Evolutionary conservation across 2,329 filamentous ascomycete genomes (phyloP).

Genomic region (Cytospora schulzeri): DNA sequence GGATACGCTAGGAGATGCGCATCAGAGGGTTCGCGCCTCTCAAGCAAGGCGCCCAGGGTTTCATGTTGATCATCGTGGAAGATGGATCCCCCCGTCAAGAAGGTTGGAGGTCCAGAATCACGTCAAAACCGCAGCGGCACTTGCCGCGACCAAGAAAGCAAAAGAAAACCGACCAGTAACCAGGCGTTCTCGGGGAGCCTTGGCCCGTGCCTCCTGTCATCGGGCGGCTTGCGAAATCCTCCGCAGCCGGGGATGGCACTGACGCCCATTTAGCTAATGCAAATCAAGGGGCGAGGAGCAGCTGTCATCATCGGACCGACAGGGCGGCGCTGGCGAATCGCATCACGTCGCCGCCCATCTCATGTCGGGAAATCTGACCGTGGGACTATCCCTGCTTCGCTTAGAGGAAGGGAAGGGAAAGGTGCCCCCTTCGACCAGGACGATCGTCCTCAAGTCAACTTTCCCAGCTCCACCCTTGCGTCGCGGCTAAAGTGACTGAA

Average conservation of each 20-base stretch:
- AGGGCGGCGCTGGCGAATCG: conserved; percentile 20
- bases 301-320: conserved; percentile 26
- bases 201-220: conserved; percentile 25
- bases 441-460: conserved; percentile 8
- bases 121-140: conserved; percentile 8
- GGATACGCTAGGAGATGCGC: neutral
- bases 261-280: conserved; percentile 23
- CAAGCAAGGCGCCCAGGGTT: neutral
- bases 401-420: conserved; percentile 1
- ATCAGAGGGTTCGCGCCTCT: neutral
- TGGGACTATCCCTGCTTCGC: conserved; percentile 20
- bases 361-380: conserved; percentile 16
- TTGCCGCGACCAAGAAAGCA: conserved; percentile 9
- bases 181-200: neutral
- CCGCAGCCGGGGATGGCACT: conserved; percentile 13
- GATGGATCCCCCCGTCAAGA: neutral
- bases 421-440: conserved; percentile 13
- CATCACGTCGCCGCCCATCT: conserved; percentile 8
- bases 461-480: conserved; percentile 11
- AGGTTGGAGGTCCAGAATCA: conserved; percentile 1
- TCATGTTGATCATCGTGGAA: neutral
- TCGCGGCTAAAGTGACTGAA: conserved; percentile 25
- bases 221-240: conserved; percentile 19
- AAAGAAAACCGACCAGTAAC: neutral
- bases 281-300: conserved; percentile 23